Percentiles rank a stretch among this genome's conserved stretches.
Evolutionary conservation across 2,329 filamentous ascomycete genomes (phyloP).

Genomic region (Epicoccum nigrum): DNA sequence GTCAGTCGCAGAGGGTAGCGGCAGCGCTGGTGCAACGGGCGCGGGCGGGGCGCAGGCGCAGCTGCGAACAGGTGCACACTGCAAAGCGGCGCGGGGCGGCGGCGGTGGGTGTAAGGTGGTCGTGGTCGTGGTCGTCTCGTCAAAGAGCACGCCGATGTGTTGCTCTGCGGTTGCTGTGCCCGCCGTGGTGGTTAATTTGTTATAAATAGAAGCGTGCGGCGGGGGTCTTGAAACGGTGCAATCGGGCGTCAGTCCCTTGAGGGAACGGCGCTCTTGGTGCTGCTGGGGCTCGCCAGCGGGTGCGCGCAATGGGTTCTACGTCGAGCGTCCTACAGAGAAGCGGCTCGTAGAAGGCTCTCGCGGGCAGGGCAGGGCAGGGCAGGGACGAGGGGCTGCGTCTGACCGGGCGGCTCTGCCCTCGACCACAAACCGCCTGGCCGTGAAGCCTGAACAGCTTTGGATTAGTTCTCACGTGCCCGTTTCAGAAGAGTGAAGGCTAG

Average conservation of each 20-base stretch:
- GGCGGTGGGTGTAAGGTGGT: no score
- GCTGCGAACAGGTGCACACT: no score
- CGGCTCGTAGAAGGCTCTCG: slow-evolving; percentile 2
- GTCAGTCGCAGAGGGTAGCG: slow-evolving; percentile 4
- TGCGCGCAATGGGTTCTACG: no score
- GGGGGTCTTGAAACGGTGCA: slow-evolving; percentile 12
- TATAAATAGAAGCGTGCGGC: slow-evolving; percentile 19
- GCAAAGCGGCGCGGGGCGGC: no score
- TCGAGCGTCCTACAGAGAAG: no score
- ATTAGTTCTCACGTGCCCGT: slow-evolving; percentile 22
- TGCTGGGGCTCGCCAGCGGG: slow-evolving; percentile 3
- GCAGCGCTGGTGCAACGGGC: slow-evolving; percentile 16
- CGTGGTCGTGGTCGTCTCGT: no score
- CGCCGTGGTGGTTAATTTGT: slow-evolving; percentile 16
- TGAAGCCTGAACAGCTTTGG: slow-evolving; percentile 26
- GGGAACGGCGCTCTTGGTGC: slow-evolving; percentile 13
- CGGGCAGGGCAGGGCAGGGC: slow-evolving; percentile 14
- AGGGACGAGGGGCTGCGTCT: slow-evolving; percentile 23
- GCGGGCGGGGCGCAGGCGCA: slow-evolving; percentile 5
- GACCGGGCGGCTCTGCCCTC: slow-evolving; percentile 26
- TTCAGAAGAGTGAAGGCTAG: slow-evolving; percentile 10
- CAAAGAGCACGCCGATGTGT: no score
- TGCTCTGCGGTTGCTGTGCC: slow-evolving; percentile 15
- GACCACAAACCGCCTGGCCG: slow-evolving; percentile 19
- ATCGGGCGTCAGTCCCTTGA: neutral